These are phyloP conservation scores for Rhamnella rubrinervis DNA, from an alignment of 331 rosid genomes.

Conservation along the genomic window DNA sequence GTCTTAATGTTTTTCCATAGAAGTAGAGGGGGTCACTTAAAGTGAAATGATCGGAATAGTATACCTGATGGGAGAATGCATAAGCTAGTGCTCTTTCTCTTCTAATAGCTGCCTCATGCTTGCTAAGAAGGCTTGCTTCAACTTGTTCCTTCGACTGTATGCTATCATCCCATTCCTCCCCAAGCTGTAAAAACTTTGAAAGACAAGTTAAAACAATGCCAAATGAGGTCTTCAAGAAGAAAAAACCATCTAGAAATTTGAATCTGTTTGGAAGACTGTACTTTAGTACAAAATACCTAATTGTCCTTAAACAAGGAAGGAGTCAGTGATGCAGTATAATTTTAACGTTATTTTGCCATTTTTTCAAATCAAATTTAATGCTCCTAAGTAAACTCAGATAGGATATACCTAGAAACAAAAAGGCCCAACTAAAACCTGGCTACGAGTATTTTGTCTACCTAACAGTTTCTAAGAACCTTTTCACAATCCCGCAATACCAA, in stretches of 20 bases:
- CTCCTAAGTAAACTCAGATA: not conserved
- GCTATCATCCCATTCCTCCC: constrained; percentile 99
- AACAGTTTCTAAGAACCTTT: not conserved
- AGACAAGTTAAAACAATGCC: constrained; percentile 24
- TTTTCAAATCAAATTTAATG: not conserved
- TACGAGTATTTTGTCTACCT: not conserved
- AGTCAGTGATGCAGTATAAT: constrained; percentile 10
- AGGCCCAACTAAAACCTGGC: not conserved
- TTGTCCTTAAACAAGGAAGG: not conserved
- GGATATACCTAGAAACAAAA: not conserved
- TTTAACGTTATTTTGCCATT: not conserved
- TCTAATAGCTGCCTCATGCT: constrained; percentile 91
- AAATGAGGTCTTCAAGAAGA: constrained; percentile 11
- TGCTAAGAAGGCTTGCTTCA: constrained; percentile 78
- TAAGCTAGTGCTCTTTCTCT: constrained; percentile 97
- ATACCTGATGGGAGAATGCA: constrained; percentile 97
- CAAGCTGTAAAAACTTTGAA: constrained; percentile 58
- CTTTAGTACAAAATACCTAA: not conserved
- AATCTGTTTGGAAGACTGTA: not conserved
- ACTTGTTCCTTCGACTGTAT: constrained; percentile 91
- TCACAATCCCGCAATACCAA: not conserved
- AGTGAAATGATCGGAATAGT: constrained; percentile 13
- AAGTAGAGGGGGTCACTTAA: not conserved
- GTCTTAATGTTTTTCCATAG: too few species aligned
- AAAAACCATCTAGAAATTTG: not conserved